Evolutionary conservation across 306 rosid species (phyloP).

Genomic region (Cajanus cajan): DNA sequence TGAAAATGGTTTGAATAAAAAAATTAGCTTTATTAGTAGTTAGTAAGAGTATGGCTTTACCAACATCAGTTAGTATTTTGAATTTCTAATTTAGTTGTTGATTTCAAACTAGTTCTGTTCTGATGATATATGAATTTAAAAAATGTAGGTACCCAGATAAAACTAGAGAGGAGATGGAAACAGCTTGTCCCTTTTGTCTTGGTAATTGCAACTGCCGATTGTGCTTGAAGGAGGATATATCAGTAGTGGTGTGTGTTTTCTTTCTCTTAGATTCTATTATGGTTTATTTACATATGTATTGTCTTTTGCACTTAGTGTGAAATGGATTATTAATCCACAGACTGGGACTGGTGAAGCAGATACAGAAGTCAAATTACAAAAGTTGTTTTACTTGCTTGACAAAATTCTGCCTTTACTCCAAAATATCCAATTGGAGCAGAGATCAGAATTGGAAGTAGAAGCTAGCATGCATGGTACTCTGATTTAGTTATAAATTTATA

Average conservation of each 20-base stretch:
- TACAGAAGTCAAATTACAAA: constrained; percentile 42
- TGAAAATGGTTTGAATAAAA: background rate
- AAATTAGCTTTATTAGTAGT: background rate
- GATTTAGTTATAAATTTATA: constrained; percentile 10
- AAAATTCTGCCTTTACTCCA: constrained; percentile 59
- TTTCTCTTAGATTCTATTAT: constrained; percentile 18
- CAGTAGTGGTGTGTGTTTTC: constrained; percentile 39
- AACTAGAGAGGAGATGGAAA: constrained; percentile 49
- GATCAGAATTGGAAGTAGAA: constrained; percentile 51
- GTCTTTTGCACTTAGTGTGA: constrained; percentile 15
- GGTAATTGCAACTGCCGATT: constrained; percentile 62
- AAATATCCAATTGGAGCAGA: constrained; percentile 58
- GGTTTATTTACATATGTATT: constrained; percentile 1
- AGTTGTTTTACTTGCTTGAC: constrained; percentile 52
- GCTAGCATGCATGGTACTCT: constrained; percentile 45
- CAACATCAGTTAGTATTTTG: constrained; percentile 8
- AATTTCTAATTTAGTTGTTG: constrained; percentile 18
- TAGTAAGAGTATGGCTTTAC: background rate
- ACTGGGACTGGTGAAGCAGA: constrained; percentile 44
- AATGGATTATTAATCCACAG: constrained; percentile 37
- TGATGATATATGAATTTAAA: constrained; percentile 26
- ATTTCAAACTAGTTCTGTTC: constrained; percentile 15
- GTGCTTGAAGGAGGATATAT: constrained; percentile 55
- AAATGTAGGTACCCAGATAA: constrained; percentile 57
- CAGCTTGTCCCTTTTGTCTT: constrained; percentile 56